Base-by-base conservation (phyloP, 371 early-diverging fungal genomes). In the Rhizopus delemar region DNA sequence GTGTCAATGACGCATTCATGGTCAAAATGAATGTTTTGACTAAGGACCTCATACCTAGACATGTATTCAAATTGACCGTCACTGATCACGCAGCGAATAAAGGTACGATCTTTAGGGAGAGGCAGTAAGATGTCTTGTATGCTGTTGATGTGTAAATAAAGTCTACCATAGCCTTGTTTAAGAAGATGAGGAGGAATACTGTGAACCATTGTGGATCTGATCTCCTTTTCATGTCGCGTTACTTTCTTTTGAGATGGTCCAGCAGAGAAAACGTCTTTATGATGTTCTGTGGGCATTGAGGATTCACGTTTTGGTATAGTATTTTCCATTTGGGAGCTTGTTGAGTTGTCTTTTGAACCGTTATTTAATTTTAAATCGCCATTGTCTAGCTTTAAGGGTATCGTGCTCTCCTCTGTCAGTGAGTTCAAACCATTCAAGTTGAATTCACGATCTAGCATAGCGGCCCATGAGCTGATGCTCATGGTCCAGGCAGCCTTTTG, bases 11-110 rank as follows among this genome's bases (percentile, higher is more conserved):
- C 68, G 56, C 73, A 76, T 29, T 76, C 77, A 58, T 70, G 70
- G 33, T 71, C 65, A 38, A 71, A 69, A 9, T 56, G 45, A 32
- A 74, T 63, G 43, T 58, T 63, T 35, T 67, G 68, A 8, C 60
- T 56, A 3, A 74, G 55, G 12, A 67, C 58, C 52, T 75, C 78
- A 41, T 77, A 80, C 8, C 74, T 67, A 13, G 81, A 75, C 66
- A 80, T 71, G 54, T 80, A 77, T 46, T 80, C 80, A 58, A 75
- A 77, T 34, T 73, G 52, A 3, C 75, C 77, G 46, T 80, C 80
- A 29, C 75, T 80, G 11, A 80, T 65, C 0, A 80, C 75, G 41
- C 75, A 77, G 2, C 80, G 75, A 0, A 75, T 74, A 48, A 71
- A 75, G 31, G 80, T 72, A 8, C 67, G 62, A 2, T 80, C 80